Evolutionary conservation across 2,329 filamentous ascomycete species (phyloP).

Genomic region (Colletotrichum sp.): DNA sequence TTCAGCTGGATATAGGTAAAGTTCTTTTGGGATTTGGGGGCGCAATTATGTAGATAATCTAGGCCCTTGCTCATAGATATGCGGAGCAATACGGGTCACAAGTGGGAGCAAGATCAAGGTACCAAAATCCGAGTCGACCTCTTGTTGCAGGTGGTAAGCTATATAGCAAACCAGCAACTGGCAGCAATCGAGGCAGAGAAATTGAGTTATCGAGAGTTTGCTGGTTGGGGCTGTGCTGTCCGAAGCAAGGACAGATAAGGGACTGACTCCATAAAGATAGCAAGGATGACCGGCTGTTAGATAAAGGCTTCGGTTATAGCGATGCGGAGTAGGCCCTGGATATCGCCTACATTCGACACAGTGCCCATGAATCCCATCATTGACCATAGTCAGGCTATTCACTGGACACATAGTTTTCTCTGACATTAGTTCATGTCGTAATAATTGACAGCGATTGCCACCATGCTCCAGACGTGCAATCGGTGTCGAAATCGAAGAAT

Average conservation of each 20-base stretch:
- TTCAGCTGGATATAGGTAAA: background rate
- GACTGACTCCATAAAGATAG: too few relatives aligned
- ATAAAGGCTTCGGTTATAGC: background rate
- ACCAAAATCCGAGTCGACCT: background rate
- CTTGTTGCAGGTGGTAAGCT: background rate
- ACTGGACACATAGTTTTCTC: rapidly evolving
- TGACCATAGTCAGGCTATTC: background rate
- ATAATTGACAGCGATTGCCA: rapidly evolving
- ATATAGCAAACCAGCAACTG: background rate
- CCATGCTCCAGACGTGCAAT: background rate
- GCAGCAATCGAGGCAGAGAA: background rate
- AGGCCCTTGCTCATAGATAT: background rate
- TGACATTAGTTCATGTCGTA: background rate
- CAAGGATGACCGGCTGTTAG: background rate
- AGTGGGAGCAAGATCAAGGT: background rate
- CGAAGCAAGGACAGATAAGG: background rate
- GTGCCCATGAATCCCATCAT: background rate
- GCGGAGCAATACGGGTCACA: background rate
- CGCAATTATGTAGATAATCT: background rate
- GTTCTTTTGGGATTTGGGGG: rapidly evolving
- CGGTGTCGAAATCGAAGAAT: background rate
- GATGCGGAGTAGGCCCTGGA: background rate
- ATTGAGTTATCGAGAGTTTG: background rate
- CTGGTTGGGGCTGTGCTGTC: too few relatives aligned
- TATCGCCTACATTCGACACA: background rate